Base-by-base conservation (phyloP, 2,329 filamentous ascomycete species). In the Metarhizium guizhouense region DNA sequence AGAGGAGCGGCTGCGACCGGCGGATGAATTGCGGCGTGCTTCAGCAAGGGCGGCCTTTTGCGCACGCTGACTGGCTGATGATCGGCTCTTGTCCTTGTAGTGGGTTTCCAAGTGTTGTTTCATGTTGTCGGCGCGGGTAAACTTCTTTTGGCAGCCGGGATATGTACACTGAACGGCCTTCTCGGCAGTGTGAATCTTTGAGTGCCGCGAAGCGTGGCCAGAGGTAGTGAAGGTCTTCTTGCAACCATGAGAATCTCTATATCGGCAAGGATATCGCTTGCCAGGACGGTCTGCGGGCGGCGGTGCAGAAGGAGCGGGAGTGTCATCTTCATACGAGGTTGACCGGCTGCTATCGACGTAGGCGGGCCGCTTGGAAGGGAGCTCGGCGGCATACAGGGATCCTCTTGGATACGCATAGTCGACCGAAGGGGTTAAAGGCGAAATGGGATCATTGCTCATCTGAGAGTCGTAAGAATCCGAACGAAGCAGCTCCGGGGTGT, bases 121-220 rank as follows among this genome's bases (percentile, higher is more conserved):
- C 88, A 92, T 92, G 75, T 92, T 92, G 76, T 92, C 88, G 63
- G 86, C 85, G 60, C 88, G 85, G 11, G 87, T 90, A 63, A 92
- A 92, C 65, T 87, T 88, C 73, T 90, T 90, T 69, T 83, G 81
- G 74, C 88, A 92, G 57, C 86, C 86, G 0, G 78, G 73, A 64
- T 80, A 88, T 36, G 84, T 78, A 71, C 83, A 86, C 42, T 78
- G 81, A 25, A 90, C 86, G 14, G 84, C 84, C 74, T 92, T 92
- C 71, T 90, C 87, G 51, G 86, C 86, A 1, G 86, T 90, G 74
- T 93, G 88, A 65, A 90, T 91, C 70, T 91, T 91, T 57, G 87
- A 88, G 68, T 93, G 88, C 45, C 88, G 84, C 47, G 88, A 90
- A n/a, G 89, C 87, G 64, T 93, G 88, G 47, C 88, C 88, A 0